Evolutionary conservation across 2,329 filamentous ascomycete species (phyloP).

Genomic region (Fusarium agapanthi): DNA sequence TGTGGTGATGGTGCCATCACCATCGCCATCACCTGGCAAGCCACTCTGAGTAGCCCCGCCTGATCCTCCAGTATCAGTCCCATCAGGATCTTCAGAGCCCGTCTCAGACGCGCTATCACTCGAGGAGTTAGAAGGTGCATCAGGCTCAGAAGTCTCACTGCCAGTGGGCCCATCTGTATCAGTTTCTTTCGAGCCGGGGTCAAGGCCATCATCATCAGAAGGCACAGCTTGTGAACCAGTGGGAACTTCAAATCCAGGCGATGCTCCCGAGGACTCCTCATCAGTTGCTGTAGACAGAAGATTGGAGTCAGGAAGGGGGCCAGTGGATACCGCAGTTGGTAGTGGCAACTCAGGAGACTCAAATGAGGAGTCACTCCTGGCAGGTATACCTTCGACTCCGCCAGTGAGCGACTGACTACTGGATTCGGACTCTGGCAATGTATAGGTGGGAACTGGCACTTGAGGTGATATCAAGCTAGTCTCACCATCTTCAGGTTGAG

Average conservation of each 20-base stretch:
- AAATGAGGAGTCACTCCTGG: not conserved
- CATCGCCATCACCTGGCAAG: not conserved
- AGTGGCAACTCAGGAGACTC: not conserved
- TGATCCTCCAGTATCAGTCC: not conserved
- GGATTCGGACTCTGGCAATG: not conserved
- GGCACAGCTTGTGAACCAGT: not conserved
- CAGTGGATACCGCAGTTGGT: not conserved
- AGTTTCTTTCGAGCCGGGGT: not conserved
- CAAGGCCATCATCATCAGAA: not conserved
- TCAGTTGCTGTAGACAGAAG: not conserved
- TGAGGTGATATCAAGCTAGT: not conserved
- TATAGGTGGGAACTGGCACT: not conserved
- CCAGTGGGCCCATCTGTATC: rapidly evolving
- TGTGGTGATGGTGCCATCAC: not conserved
- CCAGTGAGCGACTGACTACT: not conserved
- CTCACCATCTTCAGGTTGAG: not conserved
- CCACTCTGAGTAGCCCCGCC: not conserved
- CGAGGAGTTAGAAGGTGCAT: not conserved
- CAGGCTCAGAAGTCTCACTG: rapidly evolving
- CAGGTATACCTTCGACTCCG: not conserved
- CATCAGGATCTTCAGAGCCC: rapidly evolving
- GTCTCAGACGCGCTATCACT: not conserved
- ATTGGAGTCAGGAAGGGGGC: not conserved
- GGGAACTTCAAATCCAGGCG: not conserved
- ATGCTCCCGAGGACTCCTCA: not conserved